A percentile compares a stretch with the other conserved stretches of the same genome.
These are phyloP conservation scores for Cnidoscolus chayamansa DNA, from an alignment of 441 rosid species.

Conservation along the genomic window DNA sequence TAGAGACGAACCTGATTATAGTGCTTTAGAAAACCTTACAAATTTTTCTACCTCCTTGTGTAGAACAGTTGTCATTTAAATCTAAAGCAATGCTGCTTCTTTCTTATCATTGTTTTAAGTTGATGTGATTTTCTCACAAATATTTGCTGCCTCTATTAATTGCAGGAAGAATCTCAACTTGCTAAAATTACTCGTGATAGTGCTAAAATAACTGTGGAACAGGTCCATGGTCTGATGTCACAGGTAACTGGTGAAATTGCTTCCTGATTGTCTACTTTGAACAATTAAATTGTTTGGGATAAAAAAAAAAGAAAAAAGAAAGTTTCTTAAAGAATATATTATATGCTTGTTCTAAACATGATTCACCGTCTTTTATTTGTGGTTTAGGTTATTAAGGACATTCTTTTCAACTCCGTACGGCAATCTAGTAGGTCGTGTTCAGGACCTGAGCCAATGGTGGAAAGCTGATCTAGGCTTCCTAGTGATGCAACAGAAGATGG, in stretches of 20 bases:
- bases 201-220: conserved; percentile 93
- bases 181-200: conserved; percentile 94
- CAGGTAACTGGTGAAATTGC: conserved; percentile 51
- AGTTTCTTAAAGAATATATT: neutral
- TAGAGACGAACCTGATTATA: too few species aligned
- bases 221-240: conserved; percentile 96
- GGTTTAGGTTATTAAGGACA: conserved; percentile 84
- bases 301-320: too few species aligned
- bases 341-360: neutral
- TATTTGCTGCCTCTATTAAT: conserved; percentile 16
- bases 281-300: neutral
- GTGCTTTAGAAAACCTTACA: too few species aligned
- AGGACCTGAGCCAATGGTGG: conserved; percentile 89
- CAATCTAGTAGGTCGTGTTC: conserved; percentile 57
- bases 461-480: conserved; percentile 44
- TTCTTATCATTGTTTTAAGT: too few species aligned
- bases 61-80: too few species aligned
- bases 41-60: too few species aligned
- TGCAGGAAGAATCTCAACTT: conserved; percentile 92
- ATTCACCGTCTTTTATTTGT: neutral
- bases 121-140: neutral
- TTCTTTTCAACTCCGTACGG: conserved; percentile 78
- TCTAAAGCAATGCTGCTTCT: too few species aligned
- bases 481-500: conserved; percentile 10
- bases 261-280: conserved; percentile 1